Base-by-base conservation (phyloP, 2,329 filamentous ascomycete genomes). In the Fusarium sp. region DNA sequence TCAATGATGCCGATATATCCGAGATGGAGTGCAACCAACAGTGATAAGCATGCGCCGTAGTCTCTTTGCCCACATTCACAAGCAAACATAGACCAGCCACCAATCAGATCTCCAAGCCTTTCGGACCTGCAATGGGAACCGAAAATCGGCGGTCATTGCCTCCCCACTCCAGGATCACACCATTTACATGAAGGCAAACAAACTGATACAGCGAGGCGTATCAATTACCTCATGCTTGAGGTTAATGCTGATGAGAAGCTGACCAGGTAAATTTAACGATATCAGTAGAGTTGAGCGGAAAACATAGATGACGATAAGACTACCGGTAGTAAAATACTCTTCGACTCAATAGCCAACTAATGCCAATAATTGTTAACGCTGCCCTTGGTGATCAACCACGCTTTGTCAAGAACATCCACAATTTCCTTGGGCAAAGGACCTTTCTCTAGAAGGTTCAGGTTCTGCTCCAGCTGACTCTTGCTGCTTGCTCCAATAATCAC, bases 371-470 rank as follows among this genome's bases (percentile, higher is more conserved):
- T 59, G 32, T 59, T 59, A 5, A 59, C 56, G 8, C 33, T 59
- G 12, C 56, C 42, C 42, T 59, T 59, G 13, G 56, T 59, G 12
- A 37, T 37, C 42, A 59, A 28, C 57, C 57, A 60, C 21, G 57
- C 57, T 19, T 25, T 60, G 25, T 60, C 57, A 9, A 60, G 35
- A 12, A 58, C 89, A 77, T 90, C 82, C 11, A 95, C 86, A n/a
- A 95, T 89, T 47, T 94, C 92, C 13, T 92, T 88, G 0, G 92
- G 92, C 64, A 95, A 80, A 2, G 92, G 92, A 0, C 92, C 91
- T 86, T 86, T 86, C 76, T 88, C 85, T 12, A 89, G 76, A 53
- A 42, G 10, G 10, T 9, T 25, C 15, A 64, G 10, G 68, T 89
- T 89, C 62, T 83, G 80, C 58, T 85, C 82, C 42, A 89, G 79